Conservation (phyloP, 345 rosid genomes). For the Eucalyptus leucophloia region DNA sequence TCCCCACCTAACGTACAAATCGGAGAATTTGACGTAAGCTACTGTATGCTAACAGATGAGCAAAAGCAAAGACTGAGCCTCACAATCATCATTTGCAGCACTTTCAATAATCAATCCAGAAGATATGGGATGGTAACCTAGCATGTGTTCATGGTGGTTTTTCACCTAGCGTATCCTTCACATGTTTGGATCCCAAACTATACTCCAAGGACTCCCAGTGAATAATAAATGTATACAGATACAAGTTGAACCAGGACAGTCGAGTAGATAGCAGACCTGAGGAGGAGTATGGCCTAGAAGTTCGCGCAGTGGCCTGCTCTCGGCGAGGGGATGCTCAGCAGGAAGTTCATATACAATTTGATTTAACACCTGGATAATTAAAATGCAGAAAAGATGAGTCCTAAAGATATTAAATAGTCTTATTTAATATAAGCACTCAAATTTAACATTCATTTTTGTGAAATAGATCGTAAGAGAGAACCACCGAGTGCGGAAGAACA, state of each 20-base stretch:
- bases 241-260: not conserved
- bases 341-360: constrained; percentile 97
- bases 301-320: constrained; percentile 80
- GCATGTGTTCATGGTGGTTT: not conserved
- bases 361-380: constrained; percentile 54
- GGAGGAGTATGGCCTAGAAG: constrained; percentile 94
- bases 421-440: not conserved
- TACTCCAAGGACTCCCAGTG: not conserved
- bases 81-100: not conserved
- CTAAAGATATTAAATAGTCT: not conserved
- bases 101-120: not conserved
- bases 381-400: not conserved
- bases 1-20: not conserved
- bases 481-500: not conserved
- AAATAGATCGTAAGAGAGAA: not conserved
- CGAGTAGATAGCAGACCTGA: constrained; percentile 36
- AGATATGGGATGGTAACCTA: not conserved
- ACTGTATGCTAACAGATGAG: not conserved
- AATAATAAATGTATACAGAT: not conserved
- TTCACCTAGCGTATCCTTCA: not conserved
- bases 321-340: constrained; percentile 88
- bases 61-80: not conserved
- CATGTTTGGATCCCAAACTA: not conserved
- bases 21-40: not conserved
- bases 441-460: not conserved